phyloP scores from a whole-genome alignment of 495 filamentous ascomycete species.

The Talaromyces thailandensis region DNA sequence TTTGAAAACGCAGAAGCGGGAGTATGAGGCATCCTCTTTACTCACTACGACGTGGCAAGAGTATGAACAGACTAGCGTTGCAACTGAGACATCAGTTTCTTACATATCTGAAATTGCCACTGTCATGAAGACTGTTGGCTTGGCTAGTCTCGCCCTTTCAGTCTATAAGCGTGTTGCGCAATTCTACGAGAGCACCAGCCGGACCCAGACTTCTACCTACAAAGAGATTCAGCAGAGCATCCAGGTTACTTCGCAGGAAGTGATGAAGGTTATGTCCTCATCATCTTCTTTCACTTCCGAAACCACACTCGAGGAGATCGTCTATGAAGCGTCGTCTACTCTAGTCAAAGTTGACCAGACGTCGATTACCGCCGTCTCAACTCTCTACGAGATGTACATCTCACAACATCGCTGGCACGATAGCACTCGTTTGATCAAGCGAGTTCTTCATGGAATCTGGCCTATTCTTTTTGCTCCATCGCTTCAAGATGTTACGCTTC shows the following conservation, averaged over 20 bases:
- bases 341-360: conserved; percentile 13
- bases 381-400: conserved; percentile 20
- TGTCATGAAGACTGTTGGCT: conserved; percentile 24
- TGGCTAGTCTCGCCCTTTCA: conserved; percentile 20
- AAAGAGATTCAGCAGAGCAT: conserved; percentile 23
- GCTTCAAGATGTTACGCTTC: conserved; percentile 23
- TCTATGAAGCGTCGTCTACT: conserved; percentile 21
- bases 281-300: conserved; percentile 17
- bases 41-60: conserved; percentile 29
- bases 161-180: conserved; percentile 26
- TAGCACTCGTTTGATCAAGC: conserved; percentile 25
- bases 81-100: conserved; percentile 15
- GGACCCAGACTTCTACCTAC: conserved; percentile 16
- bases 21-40: conserved; percentile 24
- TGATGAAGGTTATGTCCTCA: conserved; percentile 12
- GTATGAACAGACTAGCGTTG: conserved; percentile 14
- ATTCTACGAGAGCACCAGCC: conserved; percentile 12
- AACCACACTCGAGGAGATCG: conserved; percentile 22
- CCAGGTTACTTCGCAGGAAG: conserved; percentile 16
- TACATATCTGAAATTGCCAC: conserved; percentile 25
- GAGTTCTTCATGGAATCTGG: conserved; percentile 24
- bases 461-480: conserved; percentile 24
- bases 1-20: conserved; percentile 19
- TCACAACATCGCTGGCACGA: conserved; percentile 30
- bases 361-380: conserved; percentile 19